Base-by-base conservation (phyloP, 2,329 filamentous ascomycete genomes). In the Neofusicoccum ribis region DNA sequence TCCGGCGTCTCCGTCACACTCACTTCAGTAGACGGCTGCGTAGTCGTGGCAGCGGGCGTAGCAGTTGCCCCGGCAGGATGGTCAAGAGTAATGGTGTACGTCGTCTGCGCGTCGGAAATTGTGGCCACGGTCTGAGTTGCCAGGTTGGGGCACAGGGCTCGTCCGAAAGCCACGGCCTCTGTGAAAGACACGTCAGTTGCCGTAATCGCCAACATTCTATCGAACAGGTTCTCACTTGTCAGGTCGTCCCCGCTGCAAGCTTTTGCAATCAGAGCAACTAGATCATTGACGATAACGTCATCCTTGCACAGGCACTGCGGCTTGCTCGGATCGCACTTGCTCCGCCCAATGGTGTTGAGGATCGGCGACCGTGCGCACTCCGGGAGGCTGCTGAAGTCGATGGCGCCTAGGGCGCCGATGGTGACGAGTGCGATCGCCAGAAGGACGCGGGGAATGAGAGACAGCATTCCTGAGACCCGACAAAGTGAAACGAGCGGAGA, bases 271-370 rank as follows among this genome's bases (percentile, higher is more conserved):
- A 51, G 34, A 36, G 31, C 37, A 5, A 39, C 51, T n/a, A 66
- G 27, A 9, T 36, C 37, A 11, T 58, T 46, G 9, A 64, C 37
- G 9, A 65, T 36, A 17, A 9, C 37, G 6, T 49, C 44, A n/a
- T 64, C 56, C 3, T 20, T 51, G 39, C 65, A 66, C 14, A 66
- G 56, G 31, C 65, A 66, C 15, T 60, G 20, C n/a, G n/a, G 41
- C 41, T 62, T 59, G 34, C 46, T 63, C 2, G 62, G 61, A 31
- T 66, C 63, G 46, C 65, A 66, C 12, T 59, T 64, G 37, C 54
- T 56, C 17, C 20, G 15, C 11, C 61, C 65, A 2, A 66, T 64
- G 39, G 52, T 54, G 49, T 43, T 47, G 27, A 66, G 47, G 23
- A 66, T 60, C 14, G 49, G 46, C 15, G 11, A 15, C 43, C 65